Evolutionary conservation across 441 rosid genomes (phyloP).

Genomic region (Metrosideros polymorpha): DNA sequence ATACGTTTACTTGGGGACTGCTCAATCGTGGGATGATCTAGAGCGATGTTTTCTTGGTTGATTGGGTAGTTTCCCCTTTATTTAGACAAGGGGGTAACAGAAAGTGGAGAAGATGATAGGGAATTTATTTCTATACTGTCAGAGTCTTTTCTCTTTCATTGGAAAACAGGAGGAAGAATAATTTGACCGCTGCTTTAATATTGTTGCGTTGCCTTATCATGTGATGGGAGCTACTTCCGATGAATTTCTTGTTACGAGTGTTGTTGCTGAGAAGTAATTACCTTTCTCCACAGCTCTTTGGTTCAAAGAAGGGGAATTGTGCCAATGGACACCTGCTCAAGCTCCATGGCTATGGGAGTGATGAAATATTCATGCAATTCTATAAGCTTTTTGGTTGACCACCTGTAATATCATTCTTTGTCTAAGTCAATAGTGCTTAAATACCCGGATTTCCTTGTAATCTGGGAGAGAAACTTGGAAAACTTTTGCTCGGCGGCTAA

Average conservation of each 20-base stretch:
- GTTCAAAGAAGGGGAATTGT: conserved; percentile 89
- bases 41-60: background rate
- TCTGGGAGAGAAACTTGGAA: background rate
- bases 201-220: background rate
- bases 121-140: background rate
- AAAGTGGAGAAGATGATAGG: background rate
- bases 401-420: background rate
- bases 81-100: background rate
- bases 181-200: background rate
- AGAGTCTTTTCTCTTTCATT: background rate
- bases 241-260: background rate
- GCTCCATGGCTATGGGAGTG: conserved; percentile 67
- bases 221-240: background rate
- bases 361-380: conserved; percentile 13
- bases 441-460: background rate
- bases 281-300: conserved; percentile 45
- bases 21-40: background rate
- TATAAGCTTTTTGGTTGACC: background rate
- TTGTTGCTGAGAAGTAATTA: background rate
- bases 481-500: background rate
- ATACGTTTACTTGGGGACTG: background rate
- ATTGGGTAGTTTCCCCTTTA: background rate
- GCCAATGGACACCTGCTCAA: conserved; percentile 71
- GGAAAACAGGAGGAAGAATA: background rate
- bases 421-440: background rate